Evolutionary conservation across 768 basidiomycete genomes (phyloP).

Genomic region (Fibroporia radiculosa): DNA sequence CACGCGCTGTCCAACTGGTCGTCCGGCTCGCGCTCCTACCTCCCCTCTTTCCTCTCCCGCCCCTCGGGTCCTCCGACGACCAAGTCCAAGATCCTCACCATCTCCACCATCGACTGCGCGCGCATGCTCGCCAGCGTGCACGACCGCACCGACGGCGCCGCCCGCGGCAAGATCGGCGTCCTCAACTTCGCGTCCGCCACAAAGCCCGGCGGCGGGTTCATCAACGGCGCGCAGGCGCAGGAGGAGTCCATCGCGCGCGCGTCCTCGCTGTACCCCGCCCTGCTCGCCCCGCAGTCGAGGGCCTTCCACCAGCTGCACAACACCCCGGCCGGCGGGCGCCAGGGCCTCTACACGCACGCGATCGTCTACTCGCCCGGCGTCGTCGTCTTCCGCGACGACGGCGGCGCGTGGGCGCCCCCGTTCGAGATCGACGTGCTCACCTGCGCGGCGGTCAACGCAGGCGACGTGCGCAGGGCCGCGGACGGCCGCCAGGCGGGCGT

Average conservation of each 20-base stretch:
- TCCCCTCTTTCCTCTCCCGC: slow-evolving; percentile 7
- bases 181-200: slow-evolving; percentile 75
- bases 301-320: slow-evolving; percentile 59
- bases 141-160: not conserved
- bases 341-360: slow-evolving; percentile 64
- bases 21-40: not conserved
- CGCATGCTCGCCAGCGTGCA: slow-evolving; percentile 25
- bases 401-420: slow-evolving; percentile 48
- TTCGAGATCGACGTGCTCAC: slow-evolving; percentile 61
- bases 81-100: slow-evolving; percentile 45
- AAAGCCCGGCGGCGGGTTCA: slow-evolving; percentile 71
- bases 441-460: slow-evolving; percentile 70
- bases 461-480: slow-evolving; percentile 29
- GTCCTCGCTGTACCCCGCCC: slow-evolving; percentile 59
- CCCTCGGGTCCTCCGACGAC: not conserved
- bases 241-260: slow-evolving; percentile 76
- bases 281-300: slow-evolving; percentile 44
- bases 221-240: slow-evolving; percentile 64
- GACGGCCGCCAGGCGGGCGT: slow-evolving; percentile 12
- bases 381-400: slow-evolving; percentile 56
- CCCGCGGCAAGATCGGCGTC: slow-evolving; percentile 40
- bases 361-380: slow-evolving; percentile 69
- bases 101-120: slow-evolving; percentile 58
- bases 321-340: slow-evolving; percentile 29
- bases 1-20: slow-evolving; percentile 45